These are phyloP conservation scores for Candida tetrigidarum DNA, from an alignment of 1,139 yeast genomes.

Conservation along the genomic window DNA sequence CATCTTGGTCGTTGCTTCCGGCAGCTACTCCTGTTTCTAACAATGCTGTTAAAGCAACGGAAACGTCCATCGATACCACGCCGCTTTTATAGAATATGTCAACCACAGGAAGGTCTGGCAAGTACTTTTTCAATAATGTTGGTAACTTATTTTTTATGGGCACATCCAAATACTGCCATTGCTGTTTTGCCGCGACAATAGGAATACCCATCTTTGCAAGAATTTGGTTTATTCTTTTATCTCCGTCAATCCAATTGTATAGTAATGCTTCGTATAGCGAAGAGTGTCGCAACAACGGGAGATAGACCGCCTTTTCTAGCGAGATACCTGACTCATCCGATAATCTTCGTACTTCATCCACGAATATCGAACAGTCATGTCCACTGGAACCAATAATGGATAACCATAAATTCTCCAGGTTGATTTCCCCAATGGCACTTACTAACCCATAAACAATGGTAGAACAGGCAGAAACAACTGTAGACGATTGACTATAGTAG, in stretches of 20 bases:
- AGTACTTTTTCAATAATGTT: conserved; percentile 66
- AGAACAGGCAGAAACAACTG: conserved; percentile 74
- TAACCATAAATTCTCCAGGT: conserved; percentile 76
- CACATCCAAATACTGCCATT: conserved; percentile 91
- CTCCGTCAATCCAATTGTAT: conserved; percentile 83
- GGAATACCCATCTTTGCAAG: conserved; percentile 98
- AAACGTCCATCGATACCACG: conserved; percentile 84
- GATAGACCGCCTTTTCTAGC: conserved; percentile 82
- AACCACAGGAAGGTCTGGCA: conserved; percentile 62
- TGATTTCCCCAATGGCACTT: conserved; percentile 68
- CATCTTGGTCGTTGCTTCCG: conserved; percentile 25
- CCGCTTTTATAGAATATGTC: conserved; percentile 78
- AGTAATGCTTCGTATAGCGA: conserved; percentile 88
- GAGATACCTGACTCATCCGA: conserved; percentile 70
- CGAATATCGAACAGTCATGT: conserved; percentile 6
- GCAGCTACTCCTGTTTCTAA: conserved; percentile 64
- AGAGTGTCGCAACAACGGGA: conserved; percentile 91
- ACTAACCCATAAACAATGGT: conserved; percentile 80
- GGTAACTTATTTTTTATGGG: conserved; percentile 76
- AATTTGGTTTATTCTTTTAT: conserved; percentile 82
- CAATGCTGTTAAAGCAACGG: conserved; percentile 84
- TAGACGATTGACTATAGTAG: conserved; percentile 84
- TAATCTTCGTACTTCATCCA: conserved; percentile 81
- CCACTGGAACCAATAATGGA: conserved; percentile 77
- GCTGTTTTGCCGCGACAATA: conserved; percentile 83